phyloP scores from a whole-genome alignment of 106 monocot species.

The Gastrodia elata region DNA sequence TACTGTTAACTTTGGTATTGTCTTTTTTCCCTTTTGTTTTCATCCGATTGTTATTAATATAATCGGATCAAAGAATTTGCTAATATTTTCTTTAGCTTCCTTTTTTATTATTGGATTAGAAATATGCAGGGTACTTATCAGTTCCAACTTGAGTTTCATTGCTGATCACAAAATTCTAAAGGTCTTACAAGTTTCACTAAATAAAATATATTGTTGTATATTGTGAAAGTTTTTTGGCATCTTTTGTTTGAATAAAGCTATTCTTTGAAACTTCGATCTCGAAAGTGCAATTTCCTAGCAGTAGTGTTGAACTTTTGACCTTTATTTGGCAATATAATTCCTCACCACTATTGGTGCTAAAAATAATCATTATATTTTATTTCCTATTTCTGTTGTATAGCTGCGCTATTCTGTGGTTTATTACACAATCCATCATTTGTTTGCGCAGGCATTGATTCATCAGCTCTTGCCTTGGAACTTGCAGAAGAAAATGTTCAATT shows the following conservation, averaged over 20 bases:
- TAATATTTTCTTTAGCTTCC: no score
- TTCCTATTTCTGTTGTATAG: not conserved
- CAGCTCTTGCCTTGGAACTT: conserved; percentile 73
- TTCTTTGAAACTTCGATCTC: not conserved
- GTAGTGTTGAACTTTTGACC: not conserved
- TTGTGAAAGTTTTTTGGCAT: not conserved
- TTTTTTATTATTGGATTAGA: no score
- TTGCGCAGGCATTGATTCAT: conserved; percentile 80
- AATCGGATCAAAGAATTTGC: no score
- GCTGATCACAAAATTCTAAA: not conserved
- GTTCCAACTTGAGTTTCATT: not conserved
- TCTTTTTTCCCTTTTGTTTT: no score
- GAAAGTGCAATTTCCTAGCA: not conserved
- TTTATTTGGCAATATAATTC: not conserved
- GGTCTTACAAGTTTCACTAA: not conserved
- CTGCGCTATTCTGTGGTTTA: not conserved
- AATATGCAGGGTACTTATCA: no score
- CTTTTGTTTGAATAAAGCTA: not conserved
- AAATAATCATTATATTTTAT: not conserved
- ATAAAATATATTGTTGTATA: no score
- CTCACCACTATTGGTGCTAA: not conserved
- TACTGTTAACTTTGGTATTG: no score
- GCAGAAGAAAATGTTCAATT: conserved; percentile 77
- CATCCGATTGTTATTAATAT: no score
- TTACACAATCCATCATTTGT: not conserved